These are phyloP conservation scores for Mycena maculata DNA, from an alignment of 768 basidiomycete genomes.

Conservation along the genomic window DNA sequence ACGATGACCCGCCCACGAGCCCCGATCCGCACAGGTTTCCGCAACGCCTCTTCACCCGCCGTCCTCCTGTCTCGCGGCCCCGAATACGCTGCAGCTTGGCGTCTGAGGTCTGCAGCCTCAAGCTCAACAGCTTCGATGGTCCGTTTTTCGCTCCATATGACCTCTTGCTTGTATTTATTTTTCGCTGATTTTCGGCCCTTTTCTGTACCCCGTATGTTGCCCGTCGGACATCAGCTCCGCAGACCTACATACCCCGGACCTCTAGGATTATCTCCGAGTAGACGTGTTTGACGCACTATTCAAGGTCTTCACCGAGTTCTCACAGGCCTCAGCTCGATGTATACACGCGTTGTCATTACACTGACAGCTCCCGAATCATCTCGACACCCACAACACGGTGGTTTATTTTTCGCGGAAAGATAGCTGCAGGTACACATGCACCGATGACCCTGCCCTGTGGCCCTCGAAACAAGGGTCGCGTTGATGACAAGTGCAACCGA, in stretches of 20 bases:
- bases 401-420: not conserved
- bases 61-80: no score
- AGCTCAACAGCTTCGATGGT: not conserved
- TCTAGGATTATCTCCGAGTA: no score
- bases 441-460: no score
- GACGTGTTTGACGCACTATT: no score
- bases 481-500: conserved; percentile 1
- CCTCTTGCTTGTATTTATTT: not conserved
- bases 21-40: no score
- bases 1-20: not conserved
- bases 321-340: not conserved
- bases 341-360: not conserved
- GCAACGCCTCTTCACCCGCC: no score
- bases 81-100: no score
- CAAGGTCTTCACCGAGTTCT: no score
- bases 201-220: no score
- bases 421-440: not conserved
- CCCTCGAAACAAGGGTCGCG: not conserved
- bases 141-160: no score
- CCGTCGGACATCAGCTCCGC: not conserved
- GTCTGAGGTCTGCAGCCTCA: no score
- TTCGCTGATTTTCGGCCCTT: not conserved
- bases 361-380: not conserved
- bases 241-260: not conserved
- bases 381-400: not conserved